Percentiles rank a stretch among this genome's conserved stretches.
phyloP scores from a whole-genome alignment of 768 basidiomycete species.

The Imleria badia region DNA sequence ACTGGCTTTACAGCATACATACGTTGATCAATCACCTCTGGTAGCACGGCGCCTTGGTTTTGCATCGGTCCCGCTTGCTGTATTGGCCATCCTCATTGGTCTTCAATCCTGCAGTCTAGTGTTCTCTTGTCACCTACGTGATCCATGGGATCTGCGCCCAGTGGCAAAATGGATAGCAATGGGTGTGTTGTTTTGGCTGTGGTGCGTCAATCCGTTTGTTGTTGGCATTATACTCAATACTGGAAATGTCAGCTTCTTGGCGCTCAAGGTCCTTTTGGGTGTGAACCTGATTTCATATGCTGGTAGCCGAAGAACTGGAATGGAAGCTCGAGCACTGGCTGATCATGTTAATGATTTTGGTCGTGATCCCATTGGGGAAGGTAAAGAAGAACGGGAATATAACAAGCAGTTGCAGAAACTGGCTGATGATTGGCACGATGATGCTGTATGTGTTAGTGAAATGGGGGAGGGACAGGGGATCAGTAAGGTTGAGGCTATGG shows the following conservation, averaged over 20 bases:
- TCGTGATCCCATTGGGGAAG: slow-evolving; percentile 89
- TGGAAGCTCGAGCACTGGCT: slow-evolving; percentile 72
- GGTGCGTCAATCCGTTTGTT: slow-evolving; percentile 52
- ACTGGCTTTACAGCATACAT: slow-evolving; percentile 58
- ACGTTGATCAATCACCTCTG: slow-evolving; percentile 93
- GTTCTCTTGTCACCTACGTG: slow-evolving; percentile 44
- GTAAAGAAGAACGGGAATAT: slow-evolving; percentile 83
- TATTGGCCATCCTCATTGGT: slow-evolving; percentile 74
- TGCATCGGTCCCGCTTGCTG: slow-evolving; percentile 87
- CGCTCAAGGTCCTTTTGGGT: slow-evolving; percentile 91
- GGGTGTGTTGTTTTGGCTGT: slow-evolving; percentile 76
- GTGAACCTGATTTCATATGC: slow-evolving; percentile 86
- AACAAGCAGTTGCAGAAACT: slow-evolving; percentile 77
- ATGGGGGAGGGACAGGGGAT: slow-evolving; percentile 57
- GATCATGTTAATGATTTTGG: slow-evolving; percentile 87
- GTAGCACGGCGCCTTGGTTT: slow-evolving; percentile 94
- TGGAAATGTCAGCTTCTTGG: slow-evolving; percentile 58
- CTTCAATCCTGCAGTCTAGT: slow-evolving; percentile 67
- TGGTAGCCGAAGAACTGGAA: slow-evolving; percentile 65
- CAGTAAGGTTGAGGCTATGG: slow-evolving; percentile 19
- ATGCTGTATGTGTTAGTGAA: slow-evolving; percentile 64
- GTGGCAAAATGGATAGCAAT: slow-evolving; percentile 63
- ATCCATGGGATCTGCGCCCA: slow-evolving; percentile 43
- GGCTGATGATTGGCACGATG: slow-evolving; percentile 67
- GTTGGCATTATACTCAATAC: neutral